These are phyloP conservation scores for Mesotaenium endlicherianum DNA, from an alignment of 139 green algal genomes.

Conservation along the genomic window DNA sequence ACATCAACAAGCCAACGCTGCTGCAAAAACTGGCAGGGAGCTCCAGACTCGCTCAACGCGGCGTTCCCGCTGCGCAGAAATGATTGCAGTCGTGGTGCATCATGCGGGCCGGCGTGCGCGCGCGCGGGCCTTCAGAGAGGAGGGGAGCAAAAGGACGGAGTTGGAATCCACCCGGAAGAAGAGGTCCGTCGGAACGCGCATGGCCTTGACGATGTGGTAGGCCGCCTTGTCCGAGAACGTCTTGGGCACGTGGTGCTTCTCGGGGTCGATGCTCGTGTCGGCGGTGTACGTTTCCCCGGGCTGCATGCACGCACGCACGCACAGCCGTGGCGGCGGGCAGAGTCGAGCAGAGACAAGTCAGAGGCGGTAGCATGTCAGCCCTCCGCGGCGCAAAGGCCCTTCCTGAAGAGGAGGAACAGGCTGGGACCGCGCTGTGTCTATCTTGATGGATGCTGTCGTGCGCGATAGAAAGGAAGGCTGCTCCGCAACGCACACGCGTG, in stretches of 20 bases:
- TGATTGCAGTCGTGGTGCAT: too few species aligned
- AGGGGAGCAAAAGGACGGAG: background rate
- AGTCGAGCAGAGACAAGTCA: background rate
- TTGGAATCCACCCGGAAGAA: conserved; percentile 40
- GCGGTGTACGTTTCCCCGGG: conserved; percentile 21
- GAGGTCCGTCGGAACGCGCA: conserved; percentile 47
- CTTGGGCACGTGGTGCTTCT: conserved; percentile 24
- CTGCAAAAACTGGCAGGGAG: too few species aligned
- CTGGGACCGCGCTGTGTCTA: background rate
- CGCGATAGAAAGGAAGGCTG: background rate
- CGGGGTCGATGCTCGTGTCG: conserved; percentile 13
- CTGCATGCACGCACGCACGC: conserved; percentile 5
- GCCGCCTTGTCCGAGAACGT: conserved; percentile 41
- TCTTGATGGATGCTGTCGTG: background rate
- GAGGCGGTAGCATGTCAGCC: background rate
- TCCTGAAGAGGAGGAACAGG: background rate
- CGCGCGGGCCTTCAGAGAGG: background rate
- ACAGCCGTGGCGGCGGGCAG: background rate
- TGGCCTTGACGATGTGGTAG: conserved; percentile 36
- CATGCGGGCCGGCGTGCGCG: too few species aligned
- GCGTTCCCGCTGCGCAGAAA: too few species aligned
- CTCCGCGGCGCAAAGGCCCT: background rate
- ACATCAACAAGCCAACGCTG: too few species aligned
- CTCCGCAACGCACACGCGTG: too few species aligned
- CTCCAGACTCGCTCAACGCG: too few species aligned